phyloP scores from a whole-genome alignment of 1,284 basidiomycete genomes.

The Papiliotrema flavescens region DNA sequence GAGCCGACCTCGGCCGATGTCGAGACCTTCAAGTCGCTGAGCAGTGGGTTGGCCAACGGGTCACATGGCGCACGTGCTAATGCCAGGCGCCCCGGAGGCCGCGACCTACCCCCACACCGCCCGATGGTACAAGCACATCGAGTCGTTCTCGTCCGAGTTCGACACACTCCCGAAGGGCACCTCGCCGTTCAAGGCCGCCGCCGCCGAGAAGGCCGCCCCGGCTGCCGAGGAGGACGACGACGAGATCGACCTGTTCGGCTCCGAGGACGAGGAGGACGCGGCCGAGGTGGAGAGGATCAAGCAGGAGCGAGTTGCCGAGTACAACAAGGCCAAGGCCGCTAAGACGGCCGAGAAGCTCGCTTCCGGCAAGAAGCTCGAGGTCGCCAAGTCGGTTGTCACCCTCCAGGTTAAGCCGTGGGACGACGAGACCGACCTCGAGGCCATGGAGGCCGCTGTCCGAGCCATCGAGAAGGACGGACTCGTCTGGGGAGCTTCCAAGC shows the following conservation, averaged over 20 bases:
- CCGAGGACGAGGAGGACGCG: slow-evolving; percentile 74
- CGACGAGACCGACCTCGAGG: slow-evolving; percentile 95
- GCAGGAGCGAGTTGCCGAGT: slow-evolving; percentile 90
- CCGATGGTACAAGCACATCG: slow-evolving; percentile 94
- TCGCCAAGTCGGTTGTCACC: slow-evolving; percentile 79
- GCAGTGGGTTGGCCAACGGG: slow-evolving; percentile 20
- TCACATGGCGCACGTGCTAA: slow-evolving; percentile 11
- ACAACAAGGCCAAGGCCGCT: slow-evolving; percentile 87
- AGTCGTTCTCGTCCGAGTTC: slow-evolving; percentile 78
- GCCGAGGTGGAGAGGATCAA: slow-evolving; percentile 92
- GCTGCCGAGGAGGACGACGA: slow-evolving; percentile 72
- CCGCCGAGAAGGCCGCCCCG: slow-evolving; percentile 53
- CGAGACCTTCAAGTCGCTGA: slow-evolving; percentile 74
- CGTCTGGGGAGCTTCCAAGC: slow-evolving; percentile 80
- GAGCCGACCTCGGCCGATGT: slow-evolving; percentile 96
- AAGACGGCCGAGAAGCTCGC: slow-evolving; percentile 62
- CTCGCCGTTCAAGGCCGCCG: slow-evolving; percentile 64
- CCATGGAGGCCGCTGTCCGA: slow-evolving; percentile 77
- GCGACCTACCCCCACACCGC: slow-evolving; percentile 70
- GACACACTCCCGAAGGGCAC: slow-evolving; percentile 76
- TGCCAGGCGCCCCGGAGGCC: slow-evolving; percentile 63
- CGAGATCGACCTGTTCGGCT: slow-evolving; percentile 87
- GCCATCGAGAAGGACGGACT: slow-evolving; percentile 87
- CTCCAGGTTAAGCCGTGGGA: slow-evolving; percentile 99
- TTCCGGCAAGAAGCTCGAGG: slow-evolving; percentile 58